phyloP scores from a whole-genome alignment of 2,329 filamentous ascomycete species.

The Xylariales sp. region DNA sequence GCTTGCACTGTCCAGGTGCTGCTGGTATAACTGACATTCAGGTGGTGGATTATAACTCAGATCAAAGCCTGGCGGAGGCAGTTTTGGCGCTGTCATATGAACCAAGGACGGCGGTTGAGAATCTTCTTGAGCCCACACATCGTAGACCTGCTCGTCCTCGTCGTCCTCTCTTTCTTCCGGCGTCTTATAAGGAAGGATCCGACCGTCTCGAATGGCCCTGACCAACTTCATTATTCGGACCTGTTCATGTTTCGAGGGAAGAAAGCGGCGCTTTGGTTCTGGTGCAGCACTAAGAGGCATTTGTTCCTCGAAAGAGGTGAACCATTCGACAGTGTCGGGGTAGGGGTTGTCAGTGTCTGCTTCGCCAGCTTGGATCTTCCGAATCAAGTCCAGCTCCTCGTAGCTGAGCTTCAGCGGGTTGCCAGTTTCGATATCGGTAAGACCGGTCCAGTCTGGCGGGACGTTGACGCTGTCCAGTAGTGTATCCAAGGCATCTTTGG shows the following conservation, averaged over 20 bases:
- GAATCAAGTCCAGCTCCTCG: conserved; percentile 84
- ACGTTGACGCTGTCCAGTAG: conserved; percentile 94
- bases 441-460: conserved; percentile 93
- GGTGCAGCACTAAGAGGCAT: conserved; percentile 95
- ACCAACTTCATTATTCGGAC: conserved; percentile 98
- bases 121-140: conserved; percentile 92
- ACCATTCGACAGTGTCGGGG: conserved; percentile 92
- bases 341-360: conserved; percentile 93
- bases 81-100: conserved; percentile 92
- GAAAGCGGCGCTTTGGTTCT: conserved; percentile 90
- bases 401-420: conserved; percentile 83
- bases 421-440: conserved; percentile 90
- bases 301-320: conserved; percentile 81
- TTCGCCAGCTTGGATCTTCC: conserved; percentile 77
- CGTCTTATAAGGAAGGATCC: conserved; percentile 85
- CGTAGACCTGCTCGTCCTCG: conserved; percentile 69
- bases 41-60: conserved; percentile 94
- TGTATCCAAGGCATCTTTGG: conserved; percentile 87
- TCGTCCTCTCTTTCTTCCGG: conserved; percentile 63
- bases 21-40: too few relatives aligned
- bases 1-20: too few relatives aligned
- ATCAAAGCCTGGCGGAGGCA: conserved; percentile 88
- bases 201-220: conserved; percentile 87
- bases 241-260: conserved; percentile 94
- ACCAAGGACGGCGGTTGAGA: conserved; percentile 79